phyloP scores from a whole-genome alignment of 2,329 filamentous ascomycete species.

The Sclerotinia spermophila region DNA sequence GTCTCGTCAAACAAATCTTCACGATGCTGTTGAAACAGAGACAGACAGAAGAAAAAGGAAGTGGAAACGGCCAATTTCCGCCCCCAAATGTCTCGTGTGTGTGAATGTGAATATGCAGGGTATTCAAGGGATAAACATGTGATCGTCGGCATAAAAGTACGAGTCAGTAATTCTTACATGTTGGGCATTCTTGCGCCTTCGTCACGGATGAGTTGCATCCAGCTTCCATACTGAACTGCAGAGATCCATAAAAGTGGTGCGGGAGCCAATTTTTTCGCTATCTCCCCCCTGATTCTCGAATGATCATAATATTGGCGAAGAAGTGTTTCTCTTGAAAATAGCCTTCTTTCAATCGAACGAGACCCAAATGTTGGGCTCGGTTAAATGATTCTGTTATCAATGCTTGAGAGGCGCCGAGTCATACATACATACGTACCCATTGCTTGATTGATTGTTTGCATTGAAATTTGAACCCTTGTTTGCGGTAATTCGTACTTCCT shows the following conservation, averaged over 20 bases:
- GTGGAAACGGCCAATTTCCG: neutral
- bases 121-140: slow-evolving; percentile 3
- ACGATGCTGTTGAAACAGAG: neutral
- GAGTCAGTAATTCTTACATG: slow-evolving; percentile 13
- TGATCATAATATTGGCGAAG: slow-evolving; percentile 9
- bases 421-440: slow-evolving; percentile 1
- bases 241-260: slow-evolving; percentile 5
- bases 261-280: neutral
- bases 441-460: neutral
- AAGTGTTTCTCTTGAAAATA: neutral
- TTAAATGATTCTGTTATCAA: neutral
- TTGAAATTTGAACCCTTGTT: neutral
- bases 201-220: slow-evolving; percentile 6
- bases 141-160: slow-evolving; percentile 7
- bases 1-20: neutral
- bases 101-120: neutral
- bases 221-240: slow-evolving; percentile 5
- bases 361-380: neutral
- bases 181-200: slow-evolving; percentile 10
- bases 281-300: slow-evolving; percentile 6
- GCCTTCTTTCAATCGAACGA: neutral
- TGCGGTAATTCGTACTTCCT: neutral
- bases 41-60: neutral
- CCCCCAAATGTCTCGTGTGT: neutral
- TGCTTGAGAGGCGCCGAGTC: neutral